Conservation (phyloP, 1,284 basidiomycete species). For the Boletus sp. region DNA sequence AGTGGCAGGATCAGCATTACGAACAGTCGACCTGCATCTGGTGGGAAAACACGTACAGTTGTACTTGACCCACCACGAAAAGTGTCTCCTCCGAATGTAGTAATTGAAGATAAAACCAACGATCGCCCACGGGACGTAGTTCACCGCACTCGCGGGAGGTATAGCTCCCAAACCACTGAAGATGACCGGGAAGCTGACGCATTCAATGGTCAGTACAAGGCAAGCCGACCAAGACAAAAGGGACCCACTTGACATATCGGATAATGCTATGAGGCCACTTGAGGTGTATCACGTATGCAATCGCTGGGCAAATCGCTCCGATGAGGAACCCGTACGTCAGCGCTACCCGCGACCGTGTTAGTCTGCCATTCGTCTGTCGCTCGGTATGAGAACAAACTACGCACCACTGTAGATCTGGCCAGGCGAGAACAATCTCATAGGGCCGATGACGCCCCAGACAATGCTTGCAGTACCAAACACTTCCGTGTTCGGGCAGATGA, state of each 20-base stretch:
- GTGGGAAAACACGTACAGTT: slow-evolving; percentile 36
- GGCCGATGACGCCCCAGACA: slow-evolving; percentile 44
- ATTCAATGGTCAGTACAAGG: neutral
- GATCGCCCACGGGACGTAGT: slow-evolving; percentile 48
- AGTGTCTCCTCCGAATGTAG: slow-evolving; percentile 43
- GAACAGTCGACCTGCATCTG: too few relatives aligned
- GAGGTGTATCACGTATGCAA: slow-evolving; percentile 37
- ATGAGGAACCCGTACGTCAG: slow-evolving; percentile 56
- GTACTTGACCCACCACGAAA: slow-evolving; percentile 57
- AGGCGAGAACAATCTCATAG: slow-evolving; percentile 29
- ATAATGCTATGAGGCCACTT: slow-evolving; percentile 42
- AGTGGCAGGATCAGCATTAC: neutral
- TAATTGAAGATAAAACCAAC: slow-evolving; percentile 55
- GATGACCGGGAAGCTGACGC: slow-evolving; percentile 44
- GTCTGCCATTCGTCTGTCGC: neutral
- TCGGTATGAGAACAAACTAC: neutral
- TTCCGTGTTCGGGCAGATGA: slow-evolving; percentile 39
- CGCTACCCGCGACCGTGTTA: slow-evolving; percentile 8
- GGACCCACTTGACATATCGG: slow-evolving; percentile 43
- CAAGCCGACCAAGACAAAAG: too few relatives aligned
- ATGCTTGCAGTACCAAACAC: slow-evolving; percentile 40
- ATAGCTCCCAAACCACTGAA: slow-evolving; percentile 50
- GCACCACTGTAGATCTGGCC: slow-evolving; percentile 26
- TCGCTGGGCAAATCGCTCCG: slow-evolving; percentile 45
- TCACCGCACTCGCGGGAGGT: slow-evolving; percentile 46